These are phyloP conservation scores for Tillandsia leiboldiana DNA, from an alignment of 176 grass and related monocot genomes.

Conservation along the genomic window DNA sequence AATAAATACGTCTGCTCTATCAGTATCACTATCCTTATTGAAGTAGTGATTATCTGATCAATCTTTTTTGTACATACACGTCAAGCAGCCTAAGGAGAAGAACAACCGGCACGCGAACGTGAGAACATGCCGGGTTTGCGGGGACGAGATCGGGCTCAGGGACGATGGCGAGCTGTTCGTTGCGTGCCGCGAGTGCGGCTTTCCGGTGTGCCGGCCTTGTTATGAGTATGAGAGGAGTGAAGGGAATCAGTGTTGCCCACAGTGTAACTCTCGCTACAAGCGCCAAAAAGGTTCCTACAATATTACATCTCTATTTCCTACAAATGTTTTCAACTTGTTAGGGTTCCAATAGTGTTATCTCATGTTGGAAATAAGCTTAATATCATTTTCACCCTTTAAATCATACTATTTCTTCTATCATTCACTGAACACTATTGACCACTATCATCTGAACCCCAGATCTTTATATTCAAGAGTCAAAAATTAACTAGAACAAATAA, in stretches of 20 bases:
- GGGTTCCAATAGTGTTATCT: too few relatives aligned
- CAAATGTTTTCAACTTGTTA: too few relatives aligned
- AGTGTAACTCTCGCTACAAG: constrained; percentile 94
- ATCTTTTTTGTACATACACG: background rate
- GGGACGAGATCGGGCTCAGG: constrained; percentile 45
- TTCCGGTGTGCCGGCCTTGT: constrained; percentile 75
- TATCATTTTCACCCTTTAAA: too few relatives aligned
- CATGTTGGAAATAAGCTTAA: too few relatives aligned
- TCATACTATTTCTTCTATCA: too few relatives aligned
- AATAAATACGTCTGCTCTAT: background rate
- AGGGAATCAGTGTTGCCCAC: constrained; percentile 64
- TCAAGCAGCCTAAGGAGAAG: constrained; percentile 30
- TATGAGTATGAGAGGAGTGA: constrained; percentile 84
- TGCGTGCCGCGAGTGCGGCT: constrained; percentile 77
- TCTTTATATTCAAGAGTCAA: too few relatives aligned
- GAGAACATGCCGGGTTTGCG: constrained; percentile 65
- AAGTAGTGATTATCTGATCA: too few relatives aligned
- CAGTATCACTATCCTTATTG: background rate
- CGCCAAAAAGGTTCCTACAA: constrained; percentile 52
- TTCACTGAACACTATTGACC: too few relatives aligned
- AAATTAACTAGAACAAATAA: too few relatives aligned
- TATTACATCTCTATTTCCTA: too few relatives aligned
- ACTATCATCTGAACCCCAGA: too few relatives aligned
- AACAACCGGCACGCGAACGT: constrained; percentile 25
- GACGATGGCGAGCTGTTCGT: constrained; percentile 59